Base-by-base conservation (phyloP, 2,329 filamentous ascomycete genomes). In the Apiospora phragmitis region DNA sequence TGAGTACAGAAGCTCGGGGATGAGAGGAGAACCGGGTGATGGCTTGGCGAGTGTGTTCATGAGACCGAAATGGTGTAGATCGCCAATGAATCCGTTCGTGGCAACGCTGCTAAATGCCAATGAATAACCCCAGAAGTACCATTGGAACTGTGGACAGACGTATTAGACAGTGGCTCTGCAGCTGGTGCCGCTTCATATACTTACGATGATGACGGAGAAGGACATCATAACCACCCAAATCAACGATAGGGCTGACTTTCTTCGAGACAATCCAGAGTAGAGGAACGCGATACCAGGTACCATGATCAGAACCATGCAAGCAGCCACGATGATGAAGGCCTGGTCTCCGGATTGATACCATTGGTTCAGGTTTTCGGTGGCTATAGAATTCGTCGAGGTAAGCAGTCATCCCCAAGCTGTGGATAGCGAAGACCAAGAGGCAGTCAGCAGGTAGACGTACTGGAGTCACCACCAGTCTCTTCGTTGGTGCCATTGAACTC, bases 91-190 rank as follows among this genome's bases (percentile, higher is more conserved):
- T 69, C 93, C 92, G 83, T 93, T 98, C 75, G 89, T 94, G 5
- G 92, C 93, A 18, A 90, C 90, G 59, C 89, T 87, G 78, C 93
- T 96, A 83, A 98, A 98, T 68, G 95, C 95, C 72, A 99, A 87
- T 18, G 95, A 97, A 83, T 97, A 99, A 47, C 96, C 96, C 95
- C 96, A 98, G 82, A 99, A 98, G 80, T 98, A 98, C 96, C 96
- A 99, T 85, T 99, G 96, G 86, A 99, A 98, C 55, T 62, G 55
- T 12, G 49, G 3, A 38, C 32, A n/a, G 4, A n/a, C n/a, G 32
- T 18, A 5, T 62, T 62, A 62, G 32, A 38, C 18, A 38, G 8
- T 62, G 55, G 32, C 9, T 16, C 16, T 9, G 21, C 55, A 62
- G 21, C 29, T 11, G 32, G 55, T 62, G 32, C 55, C 14, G 29